A percentile compares a stretch with the other conserved stretches of the same genome.
phyloP scores from a whole-genome alignment of 129 eudicot species.

The Escallonia herrerae region DNA sequence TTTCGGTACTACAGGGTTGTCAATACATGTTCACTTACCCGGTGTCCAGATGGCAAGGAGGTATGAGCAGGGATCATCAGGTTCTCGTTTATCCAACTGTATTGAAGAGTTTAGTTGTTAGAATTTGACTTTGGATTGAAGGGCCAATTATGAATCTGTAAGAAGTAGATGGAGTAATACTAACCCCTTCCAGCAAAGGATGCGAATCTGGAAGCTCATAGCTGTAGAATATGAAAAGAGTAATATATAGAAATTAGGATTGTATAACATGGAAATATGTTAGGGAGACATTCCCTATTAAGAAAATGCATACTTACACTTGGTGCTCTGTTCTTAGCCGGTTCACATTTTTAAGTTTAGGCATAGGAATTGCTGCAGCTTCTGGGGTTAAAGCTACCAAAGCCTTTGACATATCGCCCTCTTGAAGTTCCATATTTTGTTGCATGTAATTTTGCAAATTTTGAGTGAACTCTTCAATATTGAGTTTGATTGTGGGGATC shows the following conservation, averaged over 20 bases:
- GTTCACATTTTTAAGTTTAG: conserved; percentile 84
- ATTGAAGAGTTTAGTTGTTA: conserved; percentile 2
- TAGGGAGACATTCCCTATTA: not conserved
- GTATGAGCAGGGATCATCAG: conserved; percentile 89
- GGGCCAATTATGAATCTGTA: conserved; percentile 5
- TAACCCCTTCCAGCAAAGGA: conserved; percentile 76
- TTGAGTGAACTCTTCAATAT: conserved; percentile 73
- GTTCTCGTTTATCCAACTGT: conserved; percentile 78
- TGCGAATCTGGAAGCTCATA: conserved; percentile 97
- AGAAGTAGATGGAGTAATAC: conserved; percentile 16
- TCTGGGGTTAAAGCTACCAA: conserved; percentile 79
- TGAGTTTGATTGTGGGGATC: conserved; percentile 80
- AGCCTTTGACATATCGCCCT: conserved; percentile 70
- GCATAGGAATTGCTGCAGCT: conserved; percentile 89
- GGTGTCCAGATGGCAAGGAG: conserved; percentile 97
- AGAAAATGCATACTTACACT: conserved; percentile 59
- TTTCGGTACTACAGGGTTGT: not conserved
- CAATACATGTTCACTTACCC: conserved; percentile 33
- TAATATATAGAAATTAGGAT: conserved; percentile 7
- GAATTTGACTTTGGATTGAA: conserved; percentile 3
- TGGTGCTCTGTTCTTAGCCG: conserved; percentile 96
- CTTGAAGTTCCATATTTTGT: conserved; percentile 56
- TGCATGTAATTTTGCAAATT: conserved; percentile 63
- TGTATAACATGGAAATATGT: not conserved
- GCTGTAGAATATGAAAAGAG: conserved; percentile 40